These are phyloP conservation scores for Primulina eburnea DNA, from an alignment of 257 asterid species.

Conservation along the genomic window DNA sequence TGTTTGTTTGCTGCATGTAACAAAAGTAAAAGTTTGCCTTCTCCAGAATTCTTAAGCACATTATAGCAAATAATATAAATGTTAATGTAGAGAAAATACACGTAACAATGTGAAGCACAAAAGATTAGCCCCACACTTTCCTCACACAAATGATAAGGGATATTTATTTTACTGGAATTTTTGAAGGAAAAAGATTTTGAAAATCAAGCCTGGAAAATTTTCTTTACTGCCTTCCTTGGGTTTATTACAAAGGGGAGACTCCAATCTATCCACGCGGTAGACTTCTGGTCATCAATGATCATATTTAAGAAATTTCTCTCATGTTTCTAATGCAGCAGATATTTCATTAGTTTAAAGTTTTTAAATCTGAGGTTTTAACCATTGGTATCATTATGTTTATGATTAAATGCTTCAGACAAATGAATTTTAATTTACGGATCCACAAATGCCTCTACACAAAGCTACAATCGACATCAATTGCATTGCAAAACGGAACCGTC, in stretches of 20 bases:
- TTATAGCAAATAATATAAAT: not conserved
- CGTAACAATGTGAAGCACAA: not conserved
- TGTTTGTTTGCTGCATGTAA: slow-evolving; percentile 80
- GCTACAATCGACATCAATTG: slow-evolving; percentile 1
- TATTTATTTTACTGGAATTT: not conserved
- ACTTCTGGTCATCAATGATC: not conserved
- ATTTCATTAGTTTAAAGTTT: not conserved
- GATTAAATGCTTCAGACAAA: not conserved
- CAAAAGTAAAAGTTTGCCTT: slow-evolving; percentile 24
- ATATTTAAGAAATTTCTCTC: not conserved
- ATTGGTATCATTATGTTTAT: not conserved
- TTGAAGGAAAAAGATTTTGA: not conserved
- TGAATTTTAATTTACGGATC: not conserved
- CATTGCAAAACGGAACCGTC: not conserved
- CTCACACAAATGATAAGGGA: not conserved
- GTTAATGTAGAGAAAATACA: not conserved
- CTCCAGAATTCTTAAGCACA: slow-evolving; percentile 10
- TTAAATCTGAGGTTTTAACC: not conserved
- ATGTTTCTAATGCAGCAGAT: not conserved
- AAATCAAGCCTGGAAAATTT: not conserved
- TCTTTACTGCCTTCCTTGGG: not conserved
- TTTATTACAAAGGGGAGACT: not conserved
- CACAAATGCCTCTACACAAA: not conserved
- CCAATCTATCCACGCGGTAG: not conserved
- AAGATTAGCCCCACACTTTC: not conserved